Base-by-base conservation (phyloP, 2,329 filamentous ascomycete genomes). In the Paecilomyces sp. region DNA sequence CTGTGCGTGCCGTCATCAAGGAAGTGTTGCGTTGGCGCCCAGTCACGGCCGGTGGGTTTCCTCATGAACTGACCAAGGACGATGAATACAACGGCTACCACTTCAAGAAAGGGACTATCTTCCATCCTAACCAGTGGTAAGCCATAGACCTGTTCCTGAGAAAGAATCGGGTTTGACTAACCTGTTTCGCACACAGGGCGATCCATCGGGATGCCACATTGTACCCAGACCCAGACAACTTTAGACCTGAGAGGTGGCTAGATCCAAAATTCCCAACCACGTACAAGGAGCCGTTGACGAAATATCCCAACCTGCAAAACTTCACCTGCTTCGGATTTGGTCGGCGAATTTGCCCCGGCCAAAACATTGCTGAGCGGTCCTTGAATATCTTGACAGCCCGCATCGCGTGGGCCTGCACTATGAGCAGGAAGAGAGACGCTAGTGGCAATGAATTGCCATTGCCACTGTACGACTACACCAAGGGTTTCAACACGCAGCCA, bases 1-100 rank as follows among this genome's bases (percentile, higher is more conserved):
- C 76, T 54, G 67, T 77, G 15, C 68, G 75, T 31, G 76, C 76
- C 25, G 64, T 74, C 1, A 73, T 73, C 56, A 76, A 79, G 69
- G 77, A 80, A 69, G 72, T 69, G 11, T 70, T 80, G 50, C 72
- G 78, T 59, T 80, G 78, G 78, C 74, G 78, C 25, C 78, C 78
- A 61, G 64, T 65, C 7, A 64, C 63, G 13, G 62, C 65, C 0
- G 64, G 65, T 13, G 65, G 64, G 2, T 56, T 66, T 2, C 64
- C 65, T 22, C 65, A 66, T 54, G 34, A 60, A 47, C n/a, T 64
- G 31, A 60, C 57, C 58, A 76, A 73, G n/a, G 80, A 82, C 61
- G 79, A 82, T 57, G 74, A 77, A 62, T 82, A 77, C 65, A 72
- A 74, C 36, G 80, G 79, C 15, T 81, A 77, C 63, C 79, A 77